Evolutionary conservation across 768 basidiomycete species (phyloP), one percentile per base, ranked within the genome.

Genomic region (Gymnopilus dilepis): DNA sequence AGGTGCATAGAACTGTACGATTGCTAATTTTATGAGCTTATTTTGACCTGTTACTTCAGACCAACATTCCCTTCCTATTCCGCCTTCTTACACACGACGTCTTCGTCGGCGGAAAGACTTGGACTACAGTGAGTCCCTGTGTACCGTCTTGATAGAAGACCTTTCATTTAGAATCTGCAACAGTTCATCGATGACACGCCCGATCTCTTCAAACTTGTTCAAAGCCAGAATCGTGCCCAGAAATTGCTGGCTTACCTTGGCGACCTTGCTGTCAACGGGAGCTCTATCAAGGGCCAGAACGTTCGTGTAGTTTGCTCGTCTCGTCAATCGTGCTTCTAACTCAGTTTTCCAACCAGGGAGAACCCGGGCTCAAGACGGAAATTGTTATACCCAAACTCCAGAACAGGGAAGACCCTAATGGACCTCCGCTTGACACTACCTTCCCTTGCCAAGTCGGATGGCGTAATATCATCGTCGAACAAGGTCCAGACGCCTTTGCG

Each of bases 121-220:
- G 97, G 97, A 99, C 97, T 2, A 99, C 97, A 62, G 68, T 70
- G 62, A 41, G 67, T 65, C 9, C 22, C 7, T 43, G 11, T 28
- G 22, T 1, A 42, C 52, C 28, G 26, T 17, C 21, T n/a, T 7
- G 21, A 15, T 34, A 37, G 34, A 37, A 24, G 22, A 51, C 38
- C 31, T 50, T 41, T 37, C 55, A 19, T 22, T 37, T 37, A 52
- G 61, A 12, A 48, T 41, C 38, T 54, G 24, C 47, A 1, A 33
- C 60, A 95, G 93, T 99, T 99, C 83, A 99, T 99, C 76, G 97
- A 99, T 71, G 97, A 99, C 76, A 98, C 97, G 1, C 96, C 95
- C n/a, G 95, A 98, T 72, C 87, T 99, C 64, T 99, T 99, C 89
- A 97, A 96, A 77, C 87, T 99, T 58, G 96, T 99, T 6, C 92